Conservation (phyloP, 768 basidiomycete species). For the Leccinum fibrillosum region DNA sequence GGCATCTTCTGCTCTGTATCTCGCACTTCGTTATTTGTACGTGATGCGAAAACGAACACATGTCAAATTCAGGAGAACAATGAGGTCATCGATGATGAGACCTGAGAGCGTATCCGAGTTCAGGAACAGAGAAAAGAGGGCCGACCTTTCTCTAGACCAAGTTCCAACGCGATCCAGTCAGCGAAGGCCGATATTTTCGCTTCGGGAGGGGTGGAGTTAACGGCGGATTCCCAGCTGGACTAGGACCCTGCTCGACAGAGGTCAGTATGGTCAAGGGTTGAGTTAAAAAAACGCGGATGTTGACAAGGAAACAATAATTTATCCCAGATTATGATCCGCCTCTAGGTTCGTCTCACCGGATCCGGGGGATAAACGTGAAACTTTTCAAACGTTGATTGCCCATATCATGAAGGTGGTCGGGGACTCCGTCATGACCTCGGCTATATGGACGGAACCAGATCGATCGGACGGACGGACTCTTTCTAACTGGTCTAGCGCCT, state of each 20-base stretch:
- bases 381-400: not conserved
- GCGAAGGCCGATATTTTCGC: not conserved
- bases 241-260: constrained; percentile 3
- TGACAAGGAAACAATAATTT: constrained; percentile 16
- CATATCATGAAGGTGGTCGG: not conserved
- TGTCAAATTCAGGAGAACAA: constrained; percentile 24
- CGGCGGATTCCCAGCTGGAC: not conserved
- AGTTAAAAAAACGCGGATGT: constrained; percentile 5
- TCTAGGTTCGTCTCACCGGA: not conserved
- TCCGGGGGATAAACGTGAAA: not conserved
- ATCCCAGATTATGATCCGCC: constrained; percentile 5
- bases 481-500: not conserved
- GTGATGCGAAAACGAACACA: constrained; percentile 19
- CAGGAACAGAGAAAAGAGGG: constrained; percentile 1
- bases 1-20: not conserved
- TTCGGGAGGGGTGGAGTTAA: not conserved
- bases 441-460: not conserved
- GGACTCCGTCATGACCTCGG: not conserved
- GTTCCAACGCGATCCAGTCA: not conserved
- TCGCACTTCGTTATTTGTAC: constrained; percentile 23
- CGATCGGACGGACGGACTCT: not conserved
- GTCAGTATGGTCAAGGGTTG: constrained; percentile 1
- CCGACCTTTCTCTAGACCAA: not conserved
- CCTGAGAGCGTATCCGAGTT: constrained; percentile 1
- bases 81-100: constrained; percentile 19